A percentile compares a stretch with the other conserved stretches of the same genome.
Conservation (phyloP, 768 basidiomycete genomes). For the Boletus vinaceobasis region DNA sequence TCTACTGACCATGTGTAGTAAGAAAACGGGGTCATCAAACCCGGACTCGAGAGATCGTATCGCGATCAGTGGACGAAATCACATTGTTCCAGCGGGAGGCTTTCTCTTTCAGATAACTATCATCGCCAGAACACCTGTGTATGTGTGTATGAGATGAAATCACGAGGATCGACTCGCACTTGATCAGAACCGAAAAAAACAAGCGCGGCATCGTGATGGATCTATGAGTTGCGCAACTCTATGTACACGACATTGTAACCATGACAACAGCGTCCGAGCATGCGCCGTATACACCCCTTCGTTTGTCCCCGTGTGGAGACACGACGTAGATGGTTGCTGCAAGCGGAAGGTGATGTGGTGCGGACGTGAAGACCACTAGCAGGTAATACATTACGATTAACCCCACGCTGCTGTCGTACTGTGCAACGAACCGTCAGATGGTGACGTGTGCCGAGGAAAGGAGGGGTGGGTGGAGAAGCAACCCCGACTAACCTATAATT, state of each 20-base stretch:
- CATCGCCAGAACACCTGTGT: neutral
- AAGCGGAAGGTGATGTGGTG: neutral
- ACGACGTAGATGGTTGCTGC: neutral
- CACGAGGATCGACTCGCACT: slow-evolving; percentile 2
- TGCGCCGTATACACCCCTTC: neutral
- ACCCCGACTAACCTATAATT: slow-evolving; percentile 69
- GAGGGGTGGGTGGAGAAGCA: no score
- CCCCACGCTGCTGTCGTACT: slow-evolving; percentile 69
- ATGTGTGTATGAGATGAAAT: neutral
- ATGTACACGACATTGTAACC: neutral
- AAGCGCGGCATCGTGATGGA: neutral
- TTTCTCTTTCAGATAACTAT: neutral
- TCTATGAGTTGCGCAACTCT: neutral
- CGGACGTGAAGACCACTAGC: neutral
- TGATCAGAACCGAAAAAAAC: neutral
- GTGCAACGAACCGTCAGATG: slow-evolving; percentile 2
- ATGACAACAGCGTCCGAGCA: neutral
- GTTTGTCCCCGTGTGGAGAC: neutral
- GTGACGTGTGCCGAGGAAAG: neutral
- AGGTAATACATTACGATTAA: slow-evolving; percentile 23
- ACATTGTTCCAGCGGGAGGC: neutral
- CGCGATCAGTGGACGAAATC: neutral
- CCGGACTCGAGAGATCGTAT: neutral
- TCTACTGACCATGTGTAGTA: neutral
- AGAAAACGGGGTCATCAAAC: neutral